Percentiles rank a stretch among this genome's conserved stretches.
phyloP scores from a whole-genome alignment of 768 basidiomycete genomes.

The Clitopilus hobsonii region DNA sequence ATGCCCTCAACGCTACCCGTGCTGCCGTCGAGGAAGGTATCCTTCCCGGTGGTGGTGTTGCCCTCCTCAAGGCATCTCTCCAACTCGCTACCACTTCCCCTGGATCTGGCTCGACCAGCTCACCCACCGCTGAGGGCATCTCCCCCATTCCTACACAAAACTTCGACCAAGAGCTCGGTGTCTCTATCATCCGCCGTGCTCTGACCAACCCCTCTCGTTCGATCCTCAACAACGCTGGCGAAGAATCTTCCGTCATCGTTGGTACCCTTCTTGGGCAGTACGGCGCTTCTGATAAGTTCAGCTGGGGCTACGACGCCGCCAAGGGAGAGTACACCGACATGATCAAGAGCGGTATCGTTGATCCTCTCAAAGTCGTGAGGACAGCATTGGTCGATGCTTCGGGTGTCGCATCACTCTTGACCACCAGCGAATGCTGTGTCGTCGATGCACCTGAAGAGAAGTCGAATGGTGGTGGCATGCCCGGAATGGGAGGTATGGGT shows the following conservation, averaged over 20 bases:
- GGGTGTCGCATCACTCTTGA: constrained; percentile 91
- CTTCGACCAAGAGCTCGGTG: constrained; percentile 97
- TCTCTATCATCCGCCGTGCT: constrained; percentile 86
- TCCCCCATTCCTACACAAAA: constrained; percentile 75
- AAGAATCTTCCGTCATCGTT: constrained; percentile 90
- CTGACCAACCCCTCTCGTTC: constrained; percentile 79
- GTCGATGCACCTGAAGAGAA: constrained; percentile 88
- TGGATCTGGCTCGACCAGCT: constrained; percentile 41
- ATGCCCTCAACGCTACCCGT: constrained; percentile 95
- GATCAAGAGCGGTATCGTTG: constrained; percentile 91
- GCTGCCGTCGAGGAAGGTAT: constrained; percentile 99
- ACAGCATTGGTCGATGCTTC: constrained; percentile 89
- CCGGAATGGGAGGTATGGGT: constrained; percentile 45
- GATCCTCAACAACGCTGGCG: constrained; percentile 91
- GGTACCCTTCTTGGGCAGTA: constrained; percentile 76
- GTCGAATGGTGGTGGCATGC: constrained; percentile 53
- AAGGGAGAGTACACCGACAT: constrained; percentile 94
- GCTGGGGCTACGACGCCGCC: constrained; percentile 86
- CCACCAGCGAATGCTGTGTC: constrained; percentile 89
- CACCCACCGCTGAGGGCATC: constrained; percentile 50
- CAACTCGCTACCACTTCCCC: constrained; percentile 58
- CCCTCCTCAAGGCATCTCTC: constrained; percentile 81
- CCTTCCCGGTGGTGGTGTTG: constrained; percentile 93
- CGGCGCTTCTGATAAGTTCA: constrained; percentile 70
- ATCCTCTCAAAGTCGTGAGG: constrained; percentile 93